phyloP scores from a whole-genome alignment of 1,284 basidiomycete species.

The Phylloporus sp. region DNA sequence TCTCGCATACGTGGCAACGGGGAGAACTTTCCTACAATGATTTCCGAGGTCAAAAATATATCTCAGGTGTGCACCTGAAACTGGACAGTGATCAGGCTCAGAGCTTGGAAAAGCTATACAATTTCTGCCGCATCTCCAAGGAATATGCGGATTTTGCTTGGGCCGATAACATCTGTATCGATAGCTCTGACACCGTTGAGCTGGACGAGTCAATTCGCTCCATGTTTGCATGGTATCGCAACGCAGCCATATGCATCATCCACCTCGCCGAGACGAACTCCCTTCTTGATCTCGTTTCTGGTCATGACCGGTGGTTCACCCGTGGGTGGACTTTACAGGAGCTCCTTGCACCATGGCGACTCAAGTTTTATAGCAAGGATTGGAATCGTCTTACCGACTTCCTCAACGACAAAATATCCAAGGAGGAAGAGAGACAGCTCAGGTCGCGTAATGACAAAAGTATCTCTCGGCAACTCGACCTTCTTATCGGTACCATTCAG shows the following conservation, averaged over 20 bases:
- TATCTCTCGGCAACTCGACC: background rate
- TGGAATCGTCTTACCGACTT: slow-evolving; percentile 6
- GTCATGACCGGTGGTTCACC: slow-evolving; percentile 4
- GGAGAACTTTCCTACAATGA: slow-evolving; percentile 1
- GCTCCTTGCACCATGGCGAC: slow-evolving; percentile 4
- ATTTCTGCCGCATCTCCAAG: background rate
- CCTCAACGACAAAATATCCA: slow-evolving; percentile 4
- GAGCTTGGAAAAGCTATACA: slow-evolving; percentile 1
- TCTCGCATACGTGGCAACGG: slow-evolving; percentile 3
- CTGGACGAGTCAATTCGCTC: slow-evolving; percentile 6
- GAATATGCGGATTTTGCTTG: background rate
- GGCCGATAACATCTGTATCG: background rate
- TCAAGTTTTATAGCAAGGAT: slow-evolving; percentile 7
- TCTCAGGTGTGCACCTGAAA: background rate
- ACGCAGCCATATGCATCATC: slow-evolving; percentile 2
- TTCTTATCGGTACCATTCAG: background rate
- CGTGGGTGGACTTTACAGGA: too few species aligned
- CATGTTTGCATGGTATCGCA: slow-evolving; percentile 7
- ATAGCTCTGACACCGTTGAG: background rate
- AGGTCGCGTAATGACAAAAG: background rate
- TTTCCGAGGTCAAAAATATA: background rate
- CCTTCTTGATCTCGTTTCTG: slow-evolving; percentile 1
- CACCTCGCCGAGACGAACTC: slow-evolving; percentile 3
- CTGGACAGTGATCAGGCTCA: background rate
- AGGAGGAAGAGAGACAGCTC: background rate